Base-by-base conservation (phyloP, 2,329 filamentous ascomycete species). In the Diplodia corticola region DNA sequence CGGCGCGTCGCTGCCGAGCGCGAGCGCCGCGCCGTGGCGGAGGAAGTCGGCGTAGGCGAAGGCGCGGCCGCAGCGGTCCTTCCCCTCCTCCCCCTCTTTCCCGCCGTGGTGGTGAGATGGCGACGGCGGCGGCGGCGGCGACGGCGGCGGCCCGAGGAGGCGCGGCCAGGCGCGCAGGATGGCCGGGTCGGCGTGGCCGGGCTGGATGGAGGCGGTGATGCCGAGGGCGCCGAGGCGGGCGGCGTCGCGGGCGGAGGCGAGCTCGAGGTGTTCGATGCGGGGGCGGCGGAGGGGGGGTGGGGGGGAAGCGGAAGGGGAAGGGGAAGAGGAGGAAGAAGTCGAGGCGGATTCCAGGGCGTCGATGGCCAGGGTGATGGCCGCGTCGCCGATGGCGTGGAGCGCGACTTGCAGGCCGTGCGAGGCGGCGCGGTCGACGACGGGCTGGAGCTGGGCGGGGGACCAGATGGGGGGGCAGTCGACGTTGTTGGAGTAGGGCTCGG, bases 131-230 rank as follows among this genome's bases (percentile, higher is more conserved):
- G n/a, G 76, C 4, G 30, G 5, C 4, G 30, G 10, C 4, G 30
- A 33, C 30, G 30, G 5, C 30, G 1, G 74, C 71, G 1, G 86
- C 87, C 4, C n/a, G n/a, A 90, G 76, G 17, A 89, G 80, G 7
- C 79, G 76, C 0, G 85, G 85, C 85, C 88, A 90, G 0, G 85
- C 86, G 30, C 82, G 79, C 3, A 89, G 76, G 65, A 89, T 87
- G 0, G 86, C 85, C 0, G 88, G 88, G 73, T 97, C 93, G 70
- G 93, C 91, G 77, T 93, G 96, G 80, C 96, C 96, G 24, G 93
- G 95, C 81, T 97, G 92, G 70, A 97, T 96, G 66, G 91, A 91
- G 67, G 96, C 93, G 65, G 92, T 97, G 75, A 90, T 88, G 57
- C 87, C 86, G 4, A 88, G 76, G 26, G 77, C 71, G 5, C 86